Evolutionary conservation across 2,329 filamentous ascomycete genomes (phyloP).

Genomic region (Xylariales sp.): DNA sequence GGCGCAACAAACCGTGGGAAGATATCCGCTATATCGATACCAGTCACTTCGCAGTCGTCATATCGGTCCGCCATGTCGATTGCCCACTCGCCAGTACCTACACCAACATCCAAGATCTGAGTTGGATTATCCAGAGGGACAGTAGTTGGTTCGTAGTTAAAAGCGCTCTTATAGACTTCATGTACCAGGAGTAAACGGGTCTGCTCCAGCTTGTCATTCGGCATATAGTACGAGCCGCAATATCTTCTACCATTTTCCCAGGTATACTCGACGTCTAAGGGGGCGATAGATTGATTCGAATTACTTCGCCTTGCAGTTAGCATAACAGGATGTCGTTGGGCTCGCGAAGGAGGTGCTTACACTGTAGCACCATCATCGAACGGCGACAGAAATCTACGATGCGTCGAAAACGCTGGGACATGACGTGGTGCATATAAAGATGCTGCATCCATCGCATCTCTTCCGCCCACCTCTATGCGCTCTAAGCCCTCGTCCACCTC

Average conservation of each 20-base stretch:
- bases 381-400: constrained; percentile 31
- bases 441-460: constrained; percentile 29
- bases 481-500: not conserved
- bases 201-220: constrained; percentile 62
- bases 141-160: constrained; percentile 40
- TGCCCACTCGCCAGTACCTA: constrained; percentile 51
- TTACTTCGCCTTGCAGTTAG: too few relatives aligned
- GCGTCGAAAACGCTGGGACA: constrained; percentile 31
- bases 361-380: constrained; percentile 30
- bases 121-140: constrained; percentile 35
- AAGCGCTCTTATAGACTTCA: constrained; percentile 54
- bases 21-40: constrained; percentile 55
- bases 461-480: not conserved
- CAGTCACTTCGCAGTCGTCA: constrained; percentile 51
- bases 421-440: constrained; percentile 39
- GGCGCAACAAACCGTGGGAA: constrained; percentile 52
- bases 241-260: constrained; percentile 60
- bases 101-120: constrained; percentile 54
- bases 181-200: constrained; percentile 58
- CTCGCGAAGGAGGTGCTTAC: constrained; percentile 28
- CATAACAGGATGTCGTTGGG: not conserved
- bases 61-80: constrained; percentile 50
- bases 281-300: constrained; percentile 44
- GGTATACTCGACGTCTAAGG: constrained; percentile 49
- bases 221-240: constrained; percentile 60